These are phyloP conservation scores for Solanum dulcamara DNA, from an alignment of 257 asterid species.

Conservation along the genomic window DNA sequence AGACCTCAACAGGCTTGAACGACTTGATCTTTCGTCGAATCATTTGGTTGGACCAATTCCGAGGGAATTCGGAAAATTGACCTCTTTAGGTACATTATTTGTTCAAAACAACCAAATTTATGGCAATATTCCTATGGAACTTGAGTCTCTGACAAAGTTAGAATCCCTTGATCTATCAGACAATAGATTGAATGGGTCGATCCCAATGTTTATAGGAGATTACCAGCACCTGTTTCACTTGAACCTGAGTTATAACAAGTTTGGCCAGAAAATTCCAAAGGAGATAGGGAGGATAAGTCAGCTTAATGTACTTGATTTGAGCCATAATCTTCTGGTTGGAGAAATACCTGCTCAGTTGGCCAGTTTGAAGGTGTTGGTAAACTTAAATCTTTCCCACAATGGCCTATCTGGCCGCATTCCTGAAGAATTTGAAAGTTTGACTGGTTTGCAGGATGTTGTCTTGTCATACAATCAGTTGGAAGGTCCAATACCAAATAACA, in stretches of 20 bases:
- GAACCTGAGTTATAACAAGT: not conserved
- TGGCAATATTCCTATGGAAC: not conserved
- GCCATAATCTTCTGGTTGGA: not conserved
- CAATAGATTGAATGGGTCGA: not conserved
- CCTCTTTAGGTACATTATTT: not conserved
- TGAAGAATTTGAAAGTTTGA: not conserved
- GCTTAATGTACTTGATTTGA: not conserved
- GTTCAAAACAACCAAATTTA: not conserved
- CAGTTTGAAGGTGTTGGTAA: rapidly evolving
- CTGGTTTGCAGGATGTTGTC: not conserved
- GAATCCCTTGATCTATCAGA: not conserved
- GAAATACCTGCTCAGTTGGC: not conserved
- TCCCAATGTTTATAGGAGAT: not conserved
- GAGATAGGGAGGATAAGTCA: not conserved
- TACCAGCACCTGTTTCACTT: not conserved
- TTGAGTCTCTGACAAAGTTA: not conserved
- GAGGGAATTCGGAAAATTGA: not conserved
- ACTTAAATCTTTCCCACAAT: not conserved
- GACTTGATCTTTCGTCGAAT: not conserved
- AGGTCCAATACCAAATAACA: not conserved
- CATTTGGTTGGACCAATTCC: conserved; percentile 1
- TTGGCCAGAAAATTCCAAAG: not conserved
- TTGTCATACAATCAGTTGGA: not conserved
- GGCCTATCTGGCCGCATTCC: not conserved
- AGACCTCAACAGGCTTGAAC: not conserved